Base-by-base conservation (phyloP, 768 basidiomycete species). In the Suillus spraguei region DNA sequence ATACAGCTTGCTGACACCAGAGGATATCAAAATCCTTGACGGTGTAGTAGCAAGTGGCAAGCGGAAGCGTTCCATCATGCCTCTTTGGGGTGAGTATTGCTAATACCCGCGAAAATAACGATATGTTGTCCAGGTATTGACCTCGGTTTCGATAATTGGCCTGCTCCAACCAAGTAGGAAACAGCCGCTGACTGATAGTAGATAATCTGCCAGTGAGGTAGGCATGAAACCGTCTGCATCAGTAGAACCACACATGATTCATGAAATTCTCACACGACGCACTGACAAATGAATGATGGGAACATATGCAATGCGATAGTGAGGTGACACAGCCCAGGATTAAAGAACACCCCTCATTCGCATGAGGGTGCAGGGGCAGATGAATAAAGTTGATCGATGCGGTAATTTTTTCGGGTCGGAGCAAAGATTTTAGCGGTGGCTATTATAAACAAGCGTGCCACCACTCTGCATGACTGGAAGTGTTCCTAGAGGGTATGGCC, bases 91-190 rank as follows among this genome's bases (percentile, higher is more conserved):
- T 88, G 74, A 69, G 86, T 83, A 60, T 58, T 60, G 28, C 44
- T 49, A 0, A 24, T 56, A 55, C 63, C 46, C 35, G 59, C 61
- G 24, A 60, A 49, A 35, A 33, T 24, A 38, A 35, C 49, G 66
- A 39, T 63, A 46, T 59, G 16, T 17, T 47, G 55, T 60, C 58
- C 65, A 87, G 86, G 85, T 56, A 77, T 89, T 60, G 86, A 88
- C 54, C 83, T 90, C 54, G 88, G 88, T 10, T 90, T 90, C 68
- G 87, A 87, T n/a, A 76, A 90, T 70, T 89, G 88, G 89, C 72
- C 75, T 17, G 9, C 7, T 67, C 22, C 67, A 35, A 64, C 63
- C n/a, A 42, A 41, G 28, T 62, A 13, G 39, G 38, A 22, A 22
- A 24, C n/a, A 53, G 22, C 36, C 16, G 22, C 17, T 39, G 24